Base-by-base conservation (phyloP, 1,284 basidiomycete species). In the Naganishia sp. region DNA sequence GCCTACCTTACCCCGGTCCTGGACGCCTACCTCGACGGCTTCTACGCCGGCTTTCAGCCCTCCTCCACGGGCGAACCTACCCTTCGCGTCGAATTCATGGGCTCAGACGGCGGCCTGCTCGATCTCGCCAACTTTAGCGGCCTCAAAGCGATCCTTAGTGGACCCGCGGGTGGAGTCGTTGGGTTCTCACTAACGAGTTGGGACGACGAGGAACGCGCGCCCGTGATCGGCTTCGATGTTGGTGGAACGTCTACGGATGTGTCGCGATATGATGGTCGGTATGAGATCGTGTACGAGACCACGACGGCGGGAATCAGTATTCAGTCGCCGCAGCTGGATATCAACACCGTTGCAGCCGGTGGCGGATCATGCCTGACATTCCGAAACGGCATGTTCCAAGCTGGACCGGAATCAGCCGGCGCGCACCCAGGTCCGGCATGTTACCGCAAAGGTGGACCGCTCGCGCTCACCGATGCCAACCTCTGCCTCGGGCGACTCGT, bases 1-100 rank as follows among this genome's bases (percentile, higher is more conserved):
- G 96, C 95, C 1, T 99, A 99, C 77, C 86, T 98, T 36, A 97
- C 94, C 0, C 95, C 94, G 0, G 90, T 96, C 55, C 80, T 97
- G 43, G 82, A 85, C 25, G 84, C 86, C 36, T 97, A 97, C 74
- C 84, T 97, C n/a, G 88, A 94, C 70, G 91, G 92, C 0, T 96
- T 97, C 82, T 96, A 94, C 79, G 78, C 81, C 39, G 93, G 94
- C 0, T 97, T 97, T 72, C 90, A 94, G 70, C 11, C 59, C 21
- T 15, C 55, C 16, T 84, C 73, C n/a, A 73, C 73, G 1, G 63
- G 59, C 48, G 64, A 75, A 23, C 70, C 73, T 16, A 70, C 71
- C 9, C 71, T 78, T 31, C 71, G 74, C 43, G 81, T 82, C 45
- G 78, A 80, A 77, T 94, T 94, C 75, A 94, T 94, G 91, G 87